Base-by-base conservation (phyloP, 192 early-diverging fungal genomes). In the Cladochytrium replicatum region DNA sequence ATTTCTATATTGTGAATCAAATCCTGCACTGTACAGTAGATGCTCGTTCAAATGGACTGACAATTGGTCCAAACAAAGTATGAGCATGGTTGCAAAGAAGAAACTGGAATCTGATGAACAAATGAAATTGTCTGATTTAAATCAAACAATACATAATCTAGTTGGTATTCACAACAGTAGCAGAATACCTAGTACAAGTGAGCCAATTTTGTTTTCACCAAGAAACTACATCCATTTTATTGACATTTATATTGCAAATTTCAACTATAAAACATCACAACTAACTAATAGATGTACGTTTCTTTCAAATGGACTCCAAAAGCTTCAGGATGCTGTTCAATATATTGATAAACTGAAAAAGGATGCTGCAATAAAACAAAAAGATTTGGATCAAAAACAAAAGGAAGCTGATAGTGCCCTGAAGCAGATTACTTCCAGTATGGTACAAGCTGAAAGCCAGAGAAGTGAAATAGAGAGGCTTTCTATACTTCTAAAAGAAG, bases 381-480 rank as follows among this genome's bases (percentile, higher is more conserved):
- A 46, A 19, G 58, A 71, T 37, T 48, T 81, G 24, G 64, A 65
- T 4, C 60, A 64, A 22, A 78, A 80, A 45, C 78, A 81, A 54
- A 56, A 59, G 47, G 45, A 74, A 32, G 77, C 78, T 1, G 76
- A 81, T 50, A 17, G 29, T 8, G 73, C 72, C 1, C 48, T 81
- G 28, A 76, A 81, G 43, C 63, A 80, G 46, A 81, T 81, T 46
- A 81, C 78, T 1, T 75, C 79, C 45, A 78, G 70, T 40, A 81
- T 81, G 57, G 47, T 79, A 7, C 50, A 67, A 7, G 78, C 77
- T 8, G 69, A 69, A 2, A 68, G 67, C 29, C 75, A 81, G 58
- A 81, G 80, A 43, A 73, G 62, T 29, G 78, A 76, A 49, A 81
- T 81, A 71, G 76, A 81, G 53, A 41, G 34, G 9, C 54, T 81